Conservation (phyloP, 805 yeast genomes). For the Spathaspora passalidarum region DNA sequence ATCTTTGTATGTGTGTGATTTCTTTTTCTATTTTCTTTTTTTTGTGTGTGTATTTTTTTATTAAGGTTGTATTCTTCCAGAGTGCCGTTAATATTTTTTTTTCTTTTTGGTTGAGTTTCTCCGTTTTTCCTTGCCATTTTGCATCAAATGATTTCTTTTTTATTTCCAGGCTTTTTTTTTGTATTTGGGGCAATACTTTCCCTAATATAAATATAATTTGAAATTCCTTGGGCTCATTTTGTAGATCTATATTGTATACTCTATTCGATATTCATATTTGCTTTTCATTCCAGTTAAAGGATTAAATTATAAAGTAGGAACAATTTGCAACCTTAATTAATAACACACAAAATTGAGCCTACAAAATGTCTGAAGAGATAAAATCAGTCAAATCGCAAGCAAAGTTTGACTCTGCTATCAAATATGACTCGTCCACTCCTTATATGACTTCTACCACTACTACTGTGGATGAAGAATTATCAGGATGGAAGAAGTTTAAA, state of each 20-base stretch:
- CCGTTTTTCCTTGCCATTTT: neutral
- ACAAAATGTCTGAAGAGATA: neutral
- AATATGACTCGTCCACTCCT: constrained; percentile 1
- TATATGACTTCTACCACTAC: constrained; percentile 3
- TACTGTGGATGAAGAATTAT: constrained; percentile 1
- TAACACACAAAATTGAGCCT: neutral
- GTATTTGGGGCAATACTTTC: neutral
- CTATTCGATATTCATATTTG: neutral
- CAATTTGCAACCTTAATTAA: neutral
- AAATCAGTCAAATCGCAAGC: neutral
- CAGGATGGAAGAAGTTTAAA: constrained; percentile 15
- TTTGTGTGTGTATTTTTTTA: neutral
- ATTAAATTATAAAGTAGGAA: neutral
- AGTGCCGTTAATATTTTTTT: neutral
- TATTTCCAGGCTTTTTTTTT: neutral
- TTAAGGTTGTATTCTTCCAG: neutral
- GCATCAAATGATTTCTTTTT: neutral
- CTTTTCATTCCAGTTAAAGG: neutral
- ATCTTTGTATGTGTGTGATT: neutral
- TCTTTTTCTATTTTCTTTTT: neutral
- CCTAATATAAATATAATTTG: neutral
- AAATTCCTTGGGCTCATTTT: neutral
- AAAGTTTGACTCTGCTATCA: neutral
- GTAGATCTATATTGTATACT: neutral
- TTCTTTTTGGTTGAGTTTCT: neutral